Evolutionary conservation across 352 stramenopile genomes (phyloP).

Genomic region (Nothophytophthora sp.): DNA sequence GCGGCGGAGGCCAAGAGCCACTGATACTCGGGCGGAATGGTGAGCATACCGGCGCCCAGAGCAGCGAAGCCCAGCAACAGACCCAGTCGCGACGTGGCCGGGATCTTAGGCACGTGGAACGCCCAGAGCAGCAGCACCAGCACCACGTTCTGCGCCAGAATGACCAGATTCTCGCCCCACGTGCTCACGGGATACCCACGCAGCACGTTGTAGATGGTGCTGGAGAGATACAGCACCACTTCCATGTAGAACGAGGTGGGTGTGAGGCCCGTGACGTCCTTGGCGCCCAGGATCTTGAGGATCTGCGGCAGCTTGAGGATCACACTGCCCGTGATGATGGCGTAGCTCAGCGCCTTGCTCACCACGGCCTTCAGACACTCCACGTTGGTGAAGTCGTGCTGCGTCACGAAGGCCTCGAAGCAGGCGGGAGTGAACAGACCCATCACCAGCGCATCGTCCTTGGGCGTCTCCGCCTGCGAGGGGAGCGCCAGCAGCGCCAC

Average conservation of each 20-base stretch:
- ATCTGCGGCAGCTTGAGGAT: slow-evolving; percentile 91
- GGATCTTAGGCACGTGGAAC: slow-evolving; percentile 64
- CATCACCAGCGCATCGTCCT: slow-evolving; percentile 56
- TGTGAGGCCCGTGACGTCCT: slow-evolving; percentile 84
- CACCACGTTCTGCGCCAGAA: slow-evolving; percentile 84
- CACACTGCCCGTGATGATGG: slow-evolving; percentile 83
- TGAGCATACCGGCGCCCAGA: slow-evolving; percentile 53
- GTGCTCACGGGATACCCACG: slow-evolving; percentile 84
- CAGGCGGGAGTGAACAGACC: slow-evolving; percentile 76
- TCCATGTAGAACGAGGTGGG: slow-evolving; percentile 91
- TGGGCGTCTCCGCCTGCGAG: slow-evolving; percentile 11
- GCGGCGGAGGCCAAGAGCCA: slow-evolving; percentile 71
- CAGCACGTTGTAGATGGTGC: slow-evolving; percentile 85
- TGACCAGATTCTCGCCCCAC: slow-evolving; percentile 86
- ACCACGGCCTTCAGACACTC: slow-evolving; percentile 83
- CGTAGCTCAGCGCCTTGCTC: slow-evolving; percentile 85
- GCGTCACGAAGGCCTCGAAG: slow-evolving; percentile 80
- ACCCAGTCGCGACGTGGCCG: slow-evolving; percentile 41
- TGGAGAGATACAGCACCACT: slow-evolving; percentile 79
- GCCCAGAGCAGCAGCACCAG: slow-evolving; percentile 83
- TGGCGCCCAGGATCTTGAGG: slow-evolving; percentile 83
- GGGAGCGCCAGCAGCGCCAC: slow-evolving; percentile 11
- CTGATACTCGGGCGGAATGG: slow-evolving; percentile 72
- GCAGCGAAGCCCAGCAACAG: slow-evolving; percentile 52
- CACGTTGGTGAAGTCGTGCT: slow-evolving; percentile 85